A percentile compares a stretch with the other conserved stretches of the same genome.
These are phyloP conservation scores for Aeminium ludgeri DNA, from an alignment of 495 filamentous ascomycete species.

Conservation along the genomic window DNA sequence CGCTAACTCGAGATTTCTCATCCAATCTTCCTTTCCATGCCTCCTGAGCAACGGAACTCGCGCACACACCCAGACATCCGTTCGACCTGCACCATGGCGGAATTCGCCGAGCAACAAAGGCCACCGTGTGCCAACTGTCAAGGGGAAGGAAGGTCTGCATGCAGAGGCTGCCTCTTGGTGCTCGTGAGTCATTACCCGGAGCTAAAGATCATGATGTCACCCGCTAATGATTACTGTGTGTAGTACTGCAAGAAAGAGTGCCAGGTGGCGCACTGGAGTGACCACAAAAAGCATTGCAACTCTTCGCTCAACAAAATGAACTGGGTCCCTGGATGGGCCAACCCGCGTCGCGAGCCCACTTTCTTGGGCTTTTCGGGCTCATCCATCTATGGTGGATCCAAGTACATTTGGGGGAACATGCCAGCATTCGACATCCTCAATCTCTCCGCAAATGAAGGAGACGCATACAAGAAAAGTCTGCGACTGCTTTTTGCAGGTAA, in stretches of 20 bases:
- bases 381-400: conserved; percentile 12
- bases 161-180: conserved; percentile 10
- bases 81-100: too few species aligned
- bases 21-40: too few species aligned
- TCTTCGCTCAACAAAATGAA: conserved; percentile 17
- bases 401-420: conserved; percentile 28
- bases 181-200: conserved; percentile 1
- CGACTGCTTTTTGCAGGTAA: conserved; percentile 28
- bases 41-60: too few species aligned
- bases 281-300: conserved; percentile 26
- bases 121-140: conserved; percentile 2
- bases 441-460: conserved; percentile 29
- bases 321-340: conserved; percentile 21
- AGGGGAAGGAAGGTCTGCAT: not conserved
- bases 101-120: too few species aligned
- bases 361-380: conserved; percentile 13
- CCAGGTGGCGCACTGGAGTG: conserved; percentile 25
- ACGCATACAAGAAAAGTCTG: conserved; percentile 19
- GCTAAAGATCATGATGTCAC: not conserved
- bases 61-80: too few species aligned
- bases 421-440: conserved; percentile 31
- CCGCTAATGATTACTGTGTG: not conserved
- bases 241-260: conserved; percentile 28
- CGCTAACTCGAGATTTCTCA: too few species aligned
- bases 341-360: conserved; percentile 16